Evolutionary conservation across 176 grass and related monocot genomes (phyloP), one percentile per base, ranked within the genome.

Genomic region (Zea luxurians): DNA sequence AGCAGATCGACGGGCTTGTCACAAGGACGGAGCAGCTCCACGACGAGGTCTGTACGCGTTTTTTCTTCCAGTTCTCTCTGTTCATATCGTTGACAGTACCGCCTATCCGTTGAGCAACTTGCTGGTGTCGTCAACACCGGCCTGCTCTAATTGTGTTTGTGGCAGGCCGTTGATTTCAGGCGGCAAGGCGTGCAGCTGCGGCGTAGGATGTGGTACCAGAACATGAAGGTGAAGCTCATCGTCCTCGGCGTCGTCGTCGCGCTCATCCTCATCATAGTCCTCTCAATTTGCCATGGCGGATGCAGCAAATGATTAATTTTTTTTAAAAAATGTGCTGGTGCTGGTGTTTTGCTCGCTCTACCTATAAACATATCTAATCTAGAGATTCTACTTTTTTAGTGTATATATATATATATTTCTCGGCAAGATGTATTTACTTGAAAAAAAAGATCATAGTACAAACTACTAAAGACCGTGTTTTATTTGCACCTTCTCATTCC

Each of bases 161-260:
- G 27, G 27, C 88, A 97, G 82, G 91, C 93, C 38, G 18, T 48
- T 70, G 86, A 97, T 82, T 97, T 91, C 78, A 91, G 91, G 79
- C 82, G 81, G 8, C 12, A 83, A 36, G 94, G 91, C 4, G 73
- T 17, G 2, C 77, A 82, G 66, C 52, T 93, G 45, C 74, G 88
- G 40, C 90, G 84, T 55, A 97, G 88, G 57, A 97, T 97, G 94
- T 97, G 94, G 94, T 42, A 84, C 1, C 91, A 97, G 71, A 97
- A 97, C 82, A 97, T 93, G 94, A 97, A 97, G 87, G 78, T 97
- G 3, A 93, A 97, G 59, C 45, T 91, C 42, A 91, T 97, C 20
- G 86, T 93, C 2, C 54, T 87, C 2, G 88, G 84, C 73, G 89
- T 97, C 37, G 9, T 89, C 13, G 43, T 85, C n/a, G 91, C 86